Evolutionary conservation across 441 rosid genomes (phyloP), one percentile per base, ranked within the genome.

Genomic region (Adansonia grandidieri): DNA sequence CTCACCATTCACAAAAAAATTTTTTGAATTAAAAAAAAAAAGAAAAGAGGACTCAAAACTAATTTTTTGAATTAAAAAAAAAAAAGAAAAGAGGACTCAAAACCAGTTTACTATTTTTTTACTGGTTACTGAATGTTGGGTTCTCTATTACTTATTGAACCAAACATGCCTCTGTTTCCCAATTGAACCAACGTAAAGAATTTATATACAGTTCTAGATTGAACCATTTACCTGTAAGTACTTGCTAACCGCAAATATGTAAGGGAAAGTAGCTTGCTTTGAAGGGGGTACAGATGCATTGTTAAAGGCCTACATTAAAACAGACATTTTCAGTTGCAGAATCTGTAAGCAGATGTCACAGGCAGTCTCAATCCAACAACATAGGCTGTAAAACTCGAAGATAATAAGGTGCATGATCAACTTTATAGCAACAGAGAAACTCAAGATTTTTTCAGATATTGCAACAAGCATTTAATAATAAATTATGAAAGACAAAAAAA

Each of bases 241-340:
- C 89, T 97, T 94, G 93, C 98, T 97, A 83, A 97, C 97, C 47
- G 90, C 91, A 83, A 94, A 92, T 71, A 91, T 80, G 81, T 93
- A 94, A 5, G 98, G 89, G 84, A 94, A 97, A 66, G 98, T 86
- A 71, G 98, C 98, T 78, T 95, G 99, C 61, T 87, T 79, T 57
- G 97, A 93, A 28, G 91, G 65, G 51, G 92, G 97, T 80, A 97
- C 89, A 77, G 99, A 79, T 19, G 98, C 97, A 84, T 97, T 97
- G 89, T 86, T 90, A 84, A 94, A 91, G 84, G 89, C 91, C 99
- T 97, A 83, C 81, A 84, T 83, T 73, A 20, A 69, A 77, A 77
- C 78, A 78, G 28, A 40, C 61, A 17, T 9, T 56, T 71, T 54
- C 63, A 37, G 47, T 69, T 47, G 54, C 45, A 47, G 54, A 82